Percentiles rank a stretch among this genome's conserved stretches.
phyloP scores from a whole-genome alignment of 2,329 filamentous ascomycete genomes.

The Neonectria ditissima region DNA sequence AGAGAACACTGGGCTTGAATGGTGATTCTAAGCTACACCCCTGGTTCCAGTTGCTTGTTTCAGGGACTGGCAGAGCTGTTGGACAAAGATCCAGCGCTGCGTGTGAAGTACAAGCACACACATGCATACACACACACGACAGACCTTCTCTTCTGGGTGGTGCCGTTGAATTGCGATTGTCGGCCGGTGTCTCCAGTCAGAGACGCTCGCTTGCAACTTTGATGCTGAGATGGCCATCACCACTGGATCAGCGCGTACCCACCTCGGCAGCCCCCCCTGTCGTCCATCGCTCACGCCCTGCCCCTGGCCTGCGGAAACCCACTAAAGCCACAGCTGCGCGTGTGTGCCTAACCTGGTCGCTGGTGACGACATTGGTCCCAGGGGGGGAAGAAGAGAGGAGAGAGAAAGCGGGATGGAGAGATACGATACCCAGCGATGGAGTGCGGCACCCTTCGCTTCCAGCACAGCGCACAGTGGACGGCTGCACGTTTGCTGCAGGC shows the following conservation, averaged over 20 bases:
- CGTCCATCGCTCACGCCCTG: slow-evolving; percentile 7
- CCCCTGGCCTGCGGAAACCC: slow-evolving; percentile 5
- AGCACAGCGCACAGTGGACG: neutral
- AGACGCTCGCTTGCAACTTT: slow-evolving; percentile 18
- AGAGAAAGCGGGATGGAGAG: too few relatives aligned
- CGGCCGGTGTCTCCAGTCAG: slow-evolving; percentile 16
- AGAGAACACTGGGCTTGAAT: too few relatives aligned
- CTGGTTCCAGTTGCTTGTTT: slow-evolving; percentile 1
- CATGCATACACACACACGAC: too few relatives aligned
- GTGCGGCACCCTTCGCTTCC: neutral
- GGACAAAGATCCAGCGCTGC: neutral
- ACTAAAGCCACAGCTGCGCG: slow-evolving; percentile 1
- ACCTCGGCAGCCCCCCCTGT: neutral
- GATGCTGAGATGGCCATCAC: slow-evolving; percentile 12
- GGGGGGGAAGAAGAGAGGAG: neutral
- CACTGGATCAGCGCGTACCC: slow-evolving; percentile 14
- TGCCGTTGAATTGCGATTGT: slow-evolving; percentile 24
- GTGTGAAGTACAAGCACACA: too few relatives aligned
- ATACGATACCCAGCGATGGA: too few relatives aligned
- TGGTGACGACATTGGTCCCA: slow-evolving; percentile 15
- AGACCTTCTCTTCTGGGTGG: neutral
- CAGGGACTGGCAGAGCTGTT: neutral
- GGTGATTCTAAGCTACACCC: too few relatives aligned
- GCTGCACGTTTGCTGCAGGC: neutral
- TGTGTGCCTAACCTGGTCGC: slow-evolving; percentile 9